Percentiles rank a stretch among this genome's conserved stretches.
phyloP scores from a whole-genome alignment of 2,329 filamentous ascomycete genomes.

The Paraphoma sp. region DNA sequence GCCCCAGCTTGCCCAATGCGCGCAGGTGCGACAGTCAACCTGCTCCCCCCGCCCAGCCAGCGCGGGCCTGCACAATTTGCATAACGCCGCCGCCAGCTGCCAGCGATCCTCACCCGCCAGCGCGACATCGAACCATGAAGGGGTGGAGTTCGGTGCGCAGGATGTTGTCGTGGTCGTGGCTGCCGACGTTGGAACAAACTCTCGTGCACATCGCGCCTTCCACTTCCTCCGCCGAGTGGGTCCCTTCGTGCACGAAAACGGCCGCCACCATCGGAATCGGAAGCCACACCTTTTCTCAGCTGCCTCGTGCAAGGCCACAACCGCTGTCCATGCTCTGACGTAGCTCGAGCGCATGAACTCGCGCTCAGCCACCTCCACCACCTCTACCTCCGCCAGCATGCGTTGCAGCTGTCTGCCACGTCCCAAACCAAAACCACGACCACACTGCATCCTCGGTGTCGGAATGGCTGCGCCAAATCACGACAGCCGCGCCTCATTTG shows the following conservation, averaged over 20 bases:
- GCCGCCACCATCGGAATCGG: conserved; percentile 11
- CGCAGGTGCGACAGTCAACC: conserved; percentile 7
- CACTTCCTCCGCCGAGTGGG: neutral
- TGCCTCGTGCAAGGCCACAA: conserved; percentile 6
- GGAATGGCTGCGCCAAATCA: conserved; percentile 4
- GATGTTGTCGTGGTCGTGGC: neutral
- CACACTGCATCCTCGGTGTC: conserved; percentile 4
- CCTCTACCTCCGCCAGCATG: conserved; percentile 2
- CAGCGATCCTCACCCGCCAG: neutral
- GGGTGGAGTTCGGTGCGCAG: neutral
- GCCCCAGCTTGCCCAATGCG: neutral
- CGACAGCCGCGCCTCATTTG: conserved; percentile 4
- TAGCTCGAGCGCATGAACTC: conserved; percentile 7
- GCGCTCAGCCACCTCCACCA: conserved; percentile 11
- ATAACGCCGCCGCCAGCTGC: conserved; percentile 6
- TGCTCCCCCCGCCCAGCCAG: conserved; percentile 13
- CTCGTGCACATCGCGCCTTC: neutral
- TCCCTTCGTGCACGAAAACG: conserved; percentile 5
- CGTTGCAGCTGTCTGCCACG: neutral
- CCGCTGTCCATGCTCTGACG: conserved; percentile 3
- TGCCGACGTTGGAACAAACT: neutral
- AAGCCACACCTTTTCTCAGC: conserved; percentile 19
- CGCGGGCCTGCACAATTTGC: conserved; percentile 18
- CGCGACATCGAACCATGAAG: conserved; percentile 4
- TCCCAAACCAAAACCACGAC: neutral